Conservation (phyloP, 1,284 basidiomycete species). For the Ceratobasidium sp. region DNA sequence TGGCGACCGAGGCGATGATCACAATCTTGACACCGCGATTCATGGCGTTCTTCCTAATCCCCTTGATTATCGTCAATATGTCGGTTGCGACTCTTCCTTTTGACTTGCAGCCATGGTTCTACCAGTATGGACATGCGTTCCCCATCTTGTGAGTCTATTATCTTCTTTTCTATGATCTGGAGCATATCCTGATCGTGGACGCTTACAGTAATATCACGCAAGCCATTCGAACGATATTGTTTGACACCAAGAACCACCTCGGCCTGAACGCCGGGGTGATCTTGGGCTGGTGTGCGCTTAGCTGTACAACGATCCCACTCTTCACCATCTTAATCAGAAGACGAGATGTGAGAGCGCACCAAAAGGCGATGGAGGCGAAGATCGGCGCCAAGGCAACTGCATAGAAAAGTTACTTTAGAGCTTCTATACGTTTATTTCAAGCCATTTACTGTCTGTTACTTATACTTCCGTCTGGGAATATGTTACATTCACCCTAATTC, state of each 20-base stretch:
- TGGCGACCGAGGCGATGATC: conserved; percentile 54
- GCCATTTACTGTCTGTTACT: too few relatives aligned
- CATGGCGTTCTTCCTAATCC: conserved; percentile 49
- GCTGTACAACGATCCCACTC: conserved; percentile 59
- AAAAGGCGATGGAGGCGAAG: conserved; percentile 27
- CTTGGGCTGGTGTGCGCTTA: too few relatives aligned
- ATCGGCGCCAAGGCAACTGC: background rate
- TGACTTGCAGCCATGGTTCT: conserved; percentile 58
- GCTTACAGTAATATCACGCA: conserved; percentile 28
- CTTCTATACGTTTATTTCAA: too few relatives aligned
- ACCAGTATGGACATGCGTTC: conserved; percentile 58
- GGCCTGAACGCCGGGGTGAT: too few relatives aligned
- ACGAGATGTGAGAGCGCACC: conserved; percentile 47
- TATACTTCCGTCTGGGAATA: too few relatives aligned
- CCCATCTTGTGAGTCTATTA: conserved; percentile 60
- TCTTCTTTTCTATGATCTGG: conserved; percentile 52
- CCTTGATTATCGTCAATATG: conserved; percentile 53
- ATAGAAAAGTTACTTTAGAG: too few relatives aligned
- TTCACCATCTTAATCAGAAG: conserved; percentile 59
- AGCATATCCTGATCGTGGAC: background rate
- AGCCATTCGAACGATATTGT: conserved; percentile 59
- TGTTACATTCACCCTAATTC: too few relatives aligned
- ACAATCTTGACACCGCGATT: too few relatives aligned
- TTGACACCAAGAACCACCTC: conserved; percentile 61
- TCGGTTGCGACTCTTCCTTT: conserved; percentile 57